Percentiles rank a stretch among this genome's conserved stretches.
phyloP scores from a whole-genome alignment of 805 yeast genomes.

The Saccharomyces jurei region DNA sequence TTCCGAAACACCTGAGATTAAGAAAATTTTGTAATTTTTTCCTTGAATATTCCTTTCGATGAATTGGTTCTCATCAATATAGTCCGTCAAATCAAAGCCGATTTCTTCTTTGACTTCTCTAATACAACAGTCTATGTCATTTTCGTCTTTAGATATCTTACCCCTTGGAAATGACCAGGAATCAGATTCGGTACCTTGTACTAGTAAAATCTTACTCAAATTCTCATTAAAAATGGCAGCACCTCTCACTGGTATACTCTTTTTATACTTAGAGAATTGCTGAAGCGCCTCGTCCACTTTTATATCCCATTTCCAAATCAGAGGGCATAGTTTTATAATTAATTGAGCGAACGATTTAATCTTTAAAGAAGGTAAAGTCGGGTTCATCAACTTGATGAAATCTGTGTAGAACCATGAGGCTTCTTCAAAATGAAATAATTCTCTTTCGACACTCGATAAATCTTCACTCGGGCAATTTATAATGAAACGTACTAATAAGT shows the following conservation, averaged over 20 bases:
- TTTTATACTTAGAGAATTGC: constrained; percentile 76
- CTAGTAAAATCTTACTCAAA: constrained; percentile 64
- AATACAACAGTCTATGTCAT: constrained; percentile 79
- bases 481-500: constrained; percentile 79
- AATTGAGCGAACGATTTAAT: constrained; percentile 67
- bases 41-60: constrained; percentile 76
- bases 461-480: constrained; percentile 91
- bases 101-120: constrained; percentile 92
- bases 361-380: constrained; percentile 65
- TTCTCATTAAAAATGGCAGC: constrained; percentile 74
- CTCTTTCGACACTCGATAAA: constrained; percentile 54
- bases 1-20: constrained; percentile 72
- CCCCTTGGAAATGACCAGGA: constrained; percentile 97
- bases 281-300: constrained; percentile 67
- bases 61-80: constrained; percentile 59
- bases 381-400: constrained; percentile 64
- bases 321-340: constrained; percentile 61
- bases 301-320: constrained; percentile 78
- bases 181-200: constrained; percentile 74
- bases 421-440: constrained; percentile 90
- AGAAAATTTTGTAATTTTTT: constrained; percentile 76
- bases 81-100: constrained; percentile 72
- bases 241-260: constrained; percentile 91
- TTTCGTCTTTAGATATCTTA: constrained; percentile 87
- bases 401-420: constrained; percentile 98